Evolutionary conservation across 106 monocot genomes (phyloP).

Genomic region (Dioscorea zingiberensis): DNA sequence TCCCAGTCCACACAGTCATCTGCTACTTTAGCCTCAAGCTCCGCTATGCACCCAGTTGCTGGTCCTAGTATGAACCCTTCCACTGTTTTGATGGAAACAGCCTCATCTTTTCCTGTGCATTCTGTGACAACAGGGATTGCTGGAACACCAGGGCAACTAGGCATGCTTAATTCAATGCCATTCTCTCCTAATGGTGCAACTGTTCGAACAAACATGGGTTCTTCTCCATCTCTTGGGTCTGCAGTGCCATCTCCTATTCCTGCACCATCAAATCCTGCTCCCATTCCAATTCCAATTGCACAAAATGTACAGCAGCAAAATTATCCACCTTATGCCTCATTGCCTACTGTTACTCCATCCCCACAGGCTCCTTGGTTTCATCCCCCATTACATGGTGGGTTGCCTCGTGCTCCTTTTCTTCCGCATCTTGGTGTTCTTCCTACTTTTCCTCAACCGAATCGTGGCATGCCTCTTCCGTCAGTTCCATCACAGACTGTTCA

Average conservation of each 20-base stretch:
- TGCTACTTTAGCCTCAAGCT: constrained; percentile 16
- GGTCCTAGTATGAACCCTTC: constrained; percentile 23
- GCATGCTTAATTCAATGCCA: constrained; percentile 11
- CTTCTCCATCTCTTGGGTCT: constrained; percentile 30
- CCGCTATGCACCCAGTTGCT: constrained; percentile 2
- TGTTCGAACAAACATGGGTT: constrained; percentile 16
- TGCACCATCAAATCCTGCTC: constrained; percentile 29
- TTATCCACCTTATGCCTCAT: constrained; percentile 35
- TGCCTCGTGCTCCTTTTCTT: constrained; percentile 44
- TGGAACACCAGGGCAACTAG: constrained; percentile 21
- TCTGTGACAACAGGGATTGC: constrained; percentile 25
- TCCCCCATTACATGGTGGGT: constrained; percentile 33
- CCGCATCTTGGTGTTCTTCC: constrained; percentile 41
- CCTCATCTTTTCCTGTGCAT: constrained; percentile 27
- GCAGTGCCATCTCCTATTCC: constrained; percentile 21
- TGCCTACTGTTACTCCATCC: constrained; percentile 16
- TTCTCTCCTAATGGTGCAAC: constrained; percentile 5
- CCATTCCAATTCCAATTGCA: constrained; percentile 17
- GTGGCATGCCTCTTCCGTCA: constrained; percentile 20
- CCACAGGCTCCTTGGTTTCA: constrained; percentile 60
- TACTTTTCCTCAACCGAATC: constrained; percentile 30
- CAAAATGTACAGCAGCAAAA: constrained; percentile 35
- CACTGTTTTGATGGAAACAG: constrained; percentile 5
- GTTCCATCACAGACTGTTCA: constrained; percentile 25
- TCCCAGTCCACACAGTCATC: constrained; percentile 20